Evolutionary conservation across 805 yeast genomes (phyloP).

Genomic region (Wickerhamiella parazyma): DNA sequence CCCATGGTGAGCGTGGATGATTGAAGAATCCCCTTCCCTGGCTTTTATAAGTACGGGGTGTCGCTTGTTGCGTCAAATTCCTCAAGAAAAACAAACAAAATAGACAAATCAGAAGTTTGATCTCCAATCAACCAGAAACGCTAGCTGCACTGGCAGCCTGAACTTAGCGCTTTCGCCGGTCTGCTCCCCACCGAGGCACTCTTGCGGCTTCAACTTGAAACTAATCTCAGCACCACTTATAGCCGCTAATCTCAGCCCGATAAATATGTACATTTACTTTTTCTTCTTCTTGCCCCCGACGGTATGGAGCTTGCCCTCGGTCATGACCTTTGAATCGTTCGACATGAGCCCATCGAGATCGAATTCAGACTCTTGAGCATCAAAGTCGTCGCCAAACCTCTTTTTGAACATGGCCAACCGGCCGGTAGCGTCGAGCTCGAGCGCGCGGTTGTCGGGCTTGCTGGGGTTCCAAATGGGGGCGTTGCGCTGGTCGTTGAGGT

Average conservation of each 20-base stretch:
- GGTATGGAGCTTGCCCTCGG: conserved; percentile 17
- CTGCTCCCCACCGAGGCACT: too few species aligned
- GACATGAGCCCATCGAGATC: conserved; percentile 19
- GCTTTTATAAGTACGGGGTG: too few species aligned
- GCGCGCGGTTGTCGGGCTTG: conserved; percentile 57
- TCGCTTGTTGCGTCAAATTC: too few species aligned
- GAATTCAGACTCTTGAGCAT: conserved; percentile 10
- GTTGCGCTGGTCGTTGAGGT: conserved; percentile 81
- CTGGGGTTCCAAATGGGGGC: conserved; percentile 81
- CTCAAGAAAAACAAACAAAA: too few species aligned
- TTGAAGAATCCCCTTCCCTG: too few species aligned
- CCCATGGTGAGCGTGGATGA: too few species aligned
- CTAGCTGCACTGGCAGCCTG: too few species aligned
- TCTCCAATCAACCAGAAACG: too few species aligned
- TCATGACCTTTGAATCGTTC: conserved; percentile 19
- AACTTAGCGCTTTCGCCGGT: too few species aligned
- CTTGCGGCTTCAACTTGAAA: too few species aligned
- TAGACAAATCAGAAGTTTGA: too few species aligned
- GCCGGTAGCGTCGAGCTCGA: conserved; percentile 76
- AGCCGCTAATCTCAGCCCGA: background rate
- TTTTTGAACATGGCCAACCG: conserved; percentile 36
- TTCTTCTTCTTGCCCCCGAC: conserved; percentile 16
- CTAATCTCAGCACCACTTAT: too few species aligned
- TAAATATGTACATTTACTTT: conserved; percentile 7
- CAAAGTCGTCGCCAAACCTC: conserved; percentile 21